Evolutionary conservation across 23 red algal genomes (phyloP), one percentile per base, ranked within the genome.

Genomic region (Gracilaria caudata): DNA sequence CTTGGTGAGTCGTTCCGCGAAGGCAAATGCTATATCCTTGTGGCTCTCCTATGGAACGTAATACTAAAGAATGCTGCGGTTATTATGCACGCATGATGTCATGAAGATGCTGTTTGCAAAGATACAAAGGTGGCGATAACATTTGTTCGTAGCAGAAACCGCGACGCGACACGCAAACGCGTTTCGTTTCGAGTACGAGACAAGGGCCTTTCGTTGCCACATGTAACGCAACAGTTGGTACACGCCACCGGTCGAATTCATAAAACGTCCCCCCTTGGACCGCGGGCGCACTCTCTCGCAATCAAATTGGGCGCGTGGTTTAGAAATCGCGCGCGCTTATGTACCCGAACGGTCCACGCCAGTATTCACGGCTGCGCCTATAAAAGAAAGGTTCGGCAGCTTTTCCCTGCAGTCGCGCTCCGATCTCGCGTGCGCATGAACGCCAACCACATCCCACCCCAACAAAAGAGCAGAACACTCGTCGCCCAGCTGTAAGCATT

Each of bases 361-460:
- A 6, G 0, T 8, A 12, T 3, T 30, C 25, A 66, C 61, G 61
- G 4, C 16, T 8, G 61, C 61, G 61, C 61, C 61, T 66, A 66
- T 66, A 66, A 66, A 66, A 66, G 61, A 66, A 66, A 30, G 30
- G 26, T 30, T 1, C 29, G 57, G n/a, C 57, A 61, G 57, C 24
- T 30, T 7, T 8, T 3, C 26, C n/a, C 57, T 61, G 2, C 57
- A 23, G n/a, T 9, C 61, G 25, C 61, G 61, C 61, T 36, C 30
- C 61, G 61, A 66, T 66, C 61, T 66, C 61, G 61, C 61, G 61
- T 66, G 61, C 61, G 36, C 11, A 16, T 30, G 8, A 26, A 33
- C 24, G 26, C 17, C 49, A 53, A 53, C 49, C 49, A 53, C 49
- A 53, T 53, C 49, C 49, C 13, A 61, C 51, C 8, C 78, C 25